Base-by-base conservation (phyloP, 2,329 filamentous ascomycete species). In the Colletotrichum sp. region DNA sequence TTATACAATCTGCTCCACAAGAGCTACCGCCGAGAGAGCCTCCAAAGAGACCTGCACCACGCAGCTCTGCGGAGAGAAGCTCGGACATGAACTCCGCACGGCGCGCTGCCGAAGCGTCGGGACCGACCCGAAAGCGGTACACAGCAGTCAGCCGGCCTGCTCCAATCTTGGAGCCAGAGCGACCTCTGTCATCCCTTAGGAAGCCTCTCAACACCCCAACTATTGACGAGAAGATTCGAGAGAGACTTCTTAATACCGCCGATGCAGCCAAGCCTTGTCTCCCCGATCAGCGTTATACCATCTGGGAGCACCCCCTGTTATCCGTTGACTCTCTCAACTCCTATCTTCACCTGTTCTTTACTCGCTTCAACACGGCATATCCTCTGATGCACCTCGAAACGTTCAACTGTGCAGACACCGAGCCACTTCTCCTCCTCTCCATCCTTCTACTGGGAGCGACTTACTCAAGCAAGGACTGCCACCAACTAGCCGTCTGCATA, bases 381-480 rank as follows among this genome's bases (percentile, higher is more conserved):
- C 91, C 91, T 0, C 83, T 93, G 2, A 87, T 93, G 10, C 91
- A 93, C 75, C 84, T 88, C 76, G 83, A 90, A 2, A 92, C 90
- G 0, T 93, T 93, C 78, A 84, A 90, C 58, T 86, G 89, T 1
- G 84, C 83, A 9, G 80, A 83, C 5, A 84, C 87, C 0, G 88
- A 93, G 30, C 85, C 90, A 0, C 81, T 92, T 1, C 83, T 92
- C 0, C 83, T 93, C 0, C 82, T 89, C 0, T 88, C 91, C 0
- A 85, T 93, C 1, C 77, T 93, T 4, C 84, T 91, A 4, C 86
- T 93, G n/a, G 91, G 91, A 1, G 91, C 91, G 0, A 93, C 91
- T 0, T 93, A 93, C 77, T 87, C 88, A 13, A 88, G 87, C 67
- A 91, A 91, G 70, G 89, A 90, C 52, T 87, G 89, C 0, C 91